Evolutionary conservation across 352 stramenopile species (phyloP).

Genomic region (Phytophthora idaei): DNA sequence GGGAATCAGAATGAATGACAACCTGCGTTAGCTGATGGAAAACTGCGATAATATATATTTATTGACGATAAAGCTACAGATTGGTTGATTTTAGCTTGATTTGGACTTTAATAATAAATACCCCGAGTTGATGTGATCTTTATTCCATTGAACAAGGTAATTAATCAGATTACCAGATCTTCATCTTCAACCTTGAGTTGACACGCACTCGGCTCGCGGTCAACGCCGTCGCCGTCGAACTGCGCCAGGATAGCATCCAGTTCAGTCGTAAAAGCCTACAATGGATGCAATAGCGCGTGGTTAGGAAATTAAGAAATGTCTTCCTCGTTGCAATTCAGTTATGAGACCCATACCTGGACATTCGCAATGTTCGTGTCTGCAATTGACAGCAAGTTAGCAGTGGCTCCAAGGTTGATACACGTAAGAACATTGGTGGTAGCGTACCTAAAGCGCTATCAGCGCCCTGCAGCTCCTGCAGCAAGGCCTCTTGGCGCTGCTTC

Average conservation of each 20-base stretch:
- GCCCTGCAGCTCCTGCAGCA: constrained; percentile 45
- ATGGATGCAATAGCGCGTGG: background rate
- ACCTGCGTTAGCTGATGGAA: background rate
- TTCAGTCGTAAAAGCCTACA: constrained; percentile 45
- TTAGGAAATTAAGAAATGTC: background rate
- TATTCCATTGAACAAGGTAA: background rate
- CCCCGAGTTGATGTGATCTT: background rate
- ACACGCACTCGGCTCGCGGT: background rate
- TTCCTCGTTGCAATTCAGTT: background rate
- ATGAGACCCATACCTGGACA: constrained; percentile 39
- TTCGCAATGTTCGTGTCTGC: constrained; percentile 52
- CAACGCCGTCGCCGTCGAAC: constrained; percentile 31
- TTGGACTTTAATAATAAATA: background rate
- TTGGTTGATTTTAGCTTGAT: background rate
- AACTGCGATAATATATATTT: background rate
- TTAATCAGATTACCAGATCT: constrained; percentile 32
- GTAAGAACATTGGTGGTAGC: background rate
- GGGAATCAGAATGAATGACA: background rate
- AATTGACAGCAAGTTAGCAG: background rate
- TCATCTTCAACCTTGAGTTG: constrained; percentile 17
- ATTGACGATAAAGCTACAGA: background rate
- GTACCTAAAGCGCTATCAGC: constrained; percentile 45
- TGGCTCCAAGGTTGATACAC: background rate
- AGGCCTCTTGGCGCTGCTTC: constrained; percentile 44
- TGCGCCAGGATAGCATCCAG: constrained; percentile 62